Evolutionary conservation across 306 rosid genomes (phyloP), one percentile per base, ranked within the genome.

Genomic region (Psophocarpus tetragonolobus): DNA sequence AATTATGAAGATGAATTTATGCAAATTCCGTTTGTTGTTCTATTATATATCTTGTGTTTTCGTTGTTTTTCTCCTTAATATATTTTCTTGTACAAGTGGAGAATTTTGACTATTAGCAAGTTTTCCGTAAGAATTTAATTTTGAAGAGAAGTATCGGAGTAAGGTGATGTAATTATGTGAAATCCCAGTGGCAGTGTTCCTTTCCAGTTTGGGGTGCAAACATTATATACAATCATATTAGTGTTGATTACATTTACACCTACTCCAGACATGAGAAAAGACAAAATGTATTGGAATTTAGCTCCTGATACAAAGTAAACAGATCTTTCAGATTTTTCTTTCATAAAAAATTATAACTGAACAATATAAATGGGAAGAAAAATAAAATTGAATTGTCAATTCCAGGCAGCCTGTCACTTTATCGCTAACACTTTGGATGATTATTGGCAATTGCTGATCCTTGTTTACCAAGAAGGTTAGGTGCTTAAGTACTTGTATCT

Each of bases 351-450:
- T 30, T 26, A 45, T 3, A 45, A 53, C 26, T 29, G 29, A 36
- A 65, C 27, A 64, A 45, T 14, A 58, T 9, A 6, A 73, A 26
- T 14, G 72, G 64, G 3, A 66, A 44, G 8, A 45, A 48, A 21
- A 58, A 57, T 13, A 0, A 21, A 39, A 4, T 71, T 41, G 53
- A 65, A 80, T 65, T 44, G 56, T 57, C 68, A 71, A 67, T 20
- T 64, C 45, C 24, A 65, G 79, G 77, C 80, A 72, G 51, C 63
- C 39, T 76, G 87, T 76, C 80, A 75, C 76, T 63, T 77, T 20
- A 72, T 76, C 45, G 73, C 62, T 69, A 65, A 65, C 82, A 42
- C 68, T 53, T 60, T 71, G 42, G 29, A 65, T 61, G 41, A 65
- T 77, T 65, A 26, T 82, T n/a, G n/a, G n/a, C n/a, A n/a, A n/a